phyloP scores from a whole-genome alignment of 2,329 filamentous ascomycete genomes.

The Penicillium sp. region DNA sequence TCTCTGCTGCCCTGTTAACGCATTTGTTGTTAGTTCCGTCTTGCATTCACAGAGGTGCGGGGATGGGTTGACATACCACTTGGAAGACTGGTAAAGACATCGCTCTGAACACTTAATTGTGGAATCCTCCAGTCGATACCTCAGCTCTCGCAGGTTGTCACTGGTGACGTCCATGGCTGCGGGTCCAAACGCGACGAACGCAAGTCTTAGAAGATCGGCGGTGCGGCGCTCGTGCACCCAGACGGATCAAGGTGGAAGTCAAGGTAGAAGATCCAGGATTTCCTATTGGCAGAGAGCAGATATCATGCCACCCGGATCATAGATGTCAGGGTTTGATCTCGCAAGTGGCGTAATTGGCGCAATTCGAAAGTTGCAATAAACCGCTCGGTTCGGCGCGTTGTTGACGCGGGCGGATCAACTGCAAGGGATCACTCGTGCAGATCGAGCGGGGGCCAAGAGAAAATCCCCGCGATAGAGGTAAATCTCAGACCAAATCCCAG shows the following conservation, averaged over 20 bases:
- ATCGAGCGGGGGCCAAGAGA: conserved; percentile 8
- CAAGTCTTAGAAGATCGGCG: neutral
- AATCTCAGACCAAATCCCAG: neutral
- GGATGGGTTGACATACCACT: conserved; percentile 67
- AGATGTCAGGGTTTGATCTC: neutral
- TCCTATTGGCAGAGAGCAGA: no score
- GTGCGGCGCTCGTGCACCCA: neutral
- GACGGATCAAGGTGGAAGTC: neutral
- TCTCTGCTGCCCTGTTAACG: conserved; percentile 81
- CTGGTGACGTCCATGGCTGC: conserved; percentile 42
- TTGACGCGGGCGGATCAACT: conserved; percentile 4
- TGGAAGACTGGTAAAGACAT: conserved; percentile 93
- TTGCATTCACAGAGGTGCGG: neutral
- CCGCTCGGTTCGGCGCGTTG: conserved; percentile 13
- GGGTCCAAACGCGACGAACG: neutral
- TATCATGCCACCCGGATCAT: neutral
- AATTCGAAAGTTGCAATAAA: conserved; percentile 9
- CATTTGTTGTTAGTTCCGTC: conserved; percentile 16
- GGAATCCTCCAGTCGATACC: conserved; percentile 78
- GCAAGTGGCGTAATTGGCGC: neutral
- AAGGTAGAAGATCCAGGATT: neutral
- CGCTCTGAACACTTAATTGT: conserved; percentile 90
- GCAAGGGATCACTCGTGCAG: neutral
- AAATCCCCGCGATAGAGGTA: neutral
- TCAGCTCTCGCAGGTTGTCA: conserved; percentile 60